Base-by-base conservation (phyloP, 2,329 filamentous ascomycete genomes). In the Xylaria sp. region DNA sequence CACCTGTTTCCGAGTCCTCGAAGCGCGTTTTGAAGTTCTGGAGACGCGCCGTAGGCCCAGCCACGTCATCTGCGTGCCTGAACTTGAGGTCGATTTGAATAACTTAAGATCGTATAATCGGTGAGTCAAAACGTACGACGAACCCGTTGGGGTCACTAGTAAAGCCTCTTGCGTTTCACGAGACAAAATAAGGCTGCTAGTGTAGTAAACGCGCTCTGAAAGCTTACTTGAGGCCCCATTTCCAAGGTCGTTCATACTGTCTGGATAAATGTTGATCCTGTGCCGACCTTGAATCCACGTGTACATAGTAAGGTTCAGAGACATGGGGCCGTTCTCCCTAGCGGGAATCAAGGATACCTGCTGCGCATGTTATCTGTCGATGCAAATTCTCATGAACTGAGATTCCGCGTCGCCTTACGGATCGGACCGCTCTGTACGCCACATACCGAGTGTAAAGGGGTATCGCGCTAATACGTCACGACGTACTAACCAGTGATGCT, bases 1-100 rank as follows among this genome's bases (percentile, higher is more conserved):
- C 23, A 59, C 44, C 51, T 62, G 47, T 65, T 61, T 70, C 68
- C 57, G 65, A 21, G 60, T 63, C 55, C 32, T 47, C 18, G 37
- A 55, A 63, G 44, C 57, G 57, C 58, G 58, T 57, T 60, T 64
- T 40, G 42, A 25, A 57, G 35, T 32, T 47, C 29, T n/a, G 44
- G 23, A 23, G 32, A 63, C 51, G 51, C 44, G 58, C 21, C 37
- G 62, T 48, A 35, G 16, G 21, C n/a, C 16, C 29, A 12, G 16
- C 10, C 32, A 58, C 12, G 37, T 25, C 37, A 63, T 42, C 27
- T 29, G 12, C 35, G n/a, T 44, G 40, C 37, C 37, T 53, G 51
- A 29, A n/a, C 27, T 50, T 6, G 53, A 55, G 5, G 47, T 21
- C 40, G 21, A 48, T 37, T 54, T 48, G 57, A 51, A 42, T 13